Conservation (phyloP, 495 filamentous ascomycete genomes). For the Penicillium arizonense region DNA sequence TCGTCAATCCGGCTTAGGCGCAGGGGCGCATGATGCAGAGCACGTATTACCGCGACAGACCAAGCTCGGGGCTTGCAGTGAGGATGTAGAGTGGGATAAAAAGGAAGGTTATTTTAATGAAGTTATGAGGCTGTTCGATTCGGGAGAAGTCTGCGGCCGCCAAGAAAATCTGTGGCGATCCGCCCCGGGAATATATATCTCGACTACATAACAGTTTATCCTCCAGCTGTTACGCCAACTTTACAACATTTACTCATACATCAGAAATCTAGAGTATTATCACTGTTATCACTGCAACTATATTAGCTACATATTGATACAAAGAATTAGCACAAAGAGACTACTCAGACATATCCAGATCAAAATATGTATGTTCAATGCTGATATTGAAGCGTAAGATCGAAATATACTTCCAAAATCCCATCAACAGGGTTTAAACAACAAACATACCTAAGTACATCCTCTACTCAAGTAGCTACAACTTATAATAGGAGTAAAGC, state of each 20-base stretch:
- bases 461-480: too few relatives aligned
- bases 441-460: too few relatives aligned
- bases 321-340: too few relatives aligned
- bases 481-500: too few relatives aligned
- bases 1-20: not conserved
- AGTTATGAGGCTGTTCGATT: not conserved
- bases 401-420: too few relatives aligned
- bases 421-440: too few relatives aligned
- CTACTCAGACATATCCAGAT: too few relatives aligned
- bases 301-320: too few relatives aligned
- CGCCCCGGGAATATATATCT: constrained; percentile 4
- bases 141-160: constrained; percentile 2
- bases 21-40: constrained; percentile 2
- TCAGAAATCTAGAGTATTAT: too few relatives aligned
- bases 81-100: not conserved
- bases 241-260: not conserved
- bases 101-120: not conserved
- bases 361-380: too few relatives aligned
- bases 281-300: too few relatives aligned
- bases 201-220: not conserved
- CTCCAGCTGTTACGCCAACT: not conserved
- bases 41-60: not conserved
- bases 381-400: too few relatives aligned
- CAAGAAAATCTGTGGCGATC: constrained; percentile 19
- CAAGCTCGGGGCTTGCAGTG: not conserved